These are phyloP conservation scores for Fistulinella prunicolor DNA, from an alignment of 768 basidiomycete genomes.

Conservation along the genomic window DNA sequence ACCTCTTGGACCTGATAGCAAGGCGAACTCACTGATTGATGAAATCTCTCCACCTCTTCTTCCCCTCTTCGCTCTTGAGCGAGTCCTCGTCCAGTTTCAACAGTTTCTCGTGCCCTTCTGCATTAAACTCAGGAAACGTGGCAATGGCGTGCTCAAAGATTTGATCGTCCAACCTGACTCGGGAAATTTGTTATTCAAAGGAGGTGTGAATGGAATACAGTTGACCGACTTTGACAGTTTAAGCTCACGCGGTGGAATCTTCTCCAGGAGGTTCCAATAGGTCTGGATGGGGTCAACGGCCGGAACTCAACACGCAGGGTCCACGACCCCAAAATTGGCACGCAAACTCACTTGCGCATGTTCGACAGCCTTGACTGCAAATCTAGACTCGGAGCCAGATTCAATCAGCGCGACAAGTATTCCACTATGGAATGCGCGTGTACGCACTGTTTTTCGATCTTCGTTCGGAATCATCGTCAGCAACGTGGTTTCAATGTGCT, in stretches of 20 bases:
- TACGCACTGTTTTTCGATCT: slow-evolving; percentile 96
- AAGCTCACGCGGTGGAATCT: slow-evolving; percentile 71
- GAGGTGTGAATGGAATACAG: neutral
- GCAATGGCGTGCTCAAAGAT: slow-evolving; percentile 75
- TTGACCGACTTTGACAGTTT: slow-evolving; percentile 73
- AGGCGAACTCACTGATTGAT: slow-evolving; percentile 59
- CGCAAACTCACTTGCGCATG: slow-evolving; percentile 80
- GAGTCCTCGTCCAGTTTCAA: slow-evolving; percentile 78
- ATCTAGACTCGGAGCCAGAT: slow-evolving; percentile 19
- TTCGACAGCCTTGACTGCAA: slow-evolving; percentile 85
- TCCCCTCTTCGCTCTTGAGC: slow-evolving; percentile 87
- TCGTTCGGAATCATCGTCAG: slow-evolving; percentile 16
- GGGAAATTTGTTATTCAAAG: slow-evolving; percentile 13
- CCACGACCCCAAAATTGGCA: neutral
- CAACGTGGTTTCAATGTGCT: slow-evolving; percentile 21
- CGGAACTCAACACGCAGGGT: slow-evolving; percentile 6
- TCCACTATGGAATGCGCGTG: neutral
- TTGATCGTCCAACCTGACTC: slow-evolving; percentile 79
- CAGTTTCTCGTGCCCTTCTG: slow-evolving; percentile 46
- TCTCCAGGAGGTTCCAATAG: slow-evolving; percentile 91
- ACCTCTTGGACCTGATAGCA: no score
- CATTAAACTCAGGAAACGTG: slow-evolving; percentile 78
- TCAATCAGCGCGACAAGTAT: slow-evolving; percentile 8
- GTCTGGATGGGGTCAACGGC: slow-evolving; percentile 49
- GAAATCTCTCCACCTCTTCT: slow-evolving; percentile 89